Evolutionary conservation across 129 eudicot genomes (phyloP).

Genomic region (Mikania micrantha): DNA sequence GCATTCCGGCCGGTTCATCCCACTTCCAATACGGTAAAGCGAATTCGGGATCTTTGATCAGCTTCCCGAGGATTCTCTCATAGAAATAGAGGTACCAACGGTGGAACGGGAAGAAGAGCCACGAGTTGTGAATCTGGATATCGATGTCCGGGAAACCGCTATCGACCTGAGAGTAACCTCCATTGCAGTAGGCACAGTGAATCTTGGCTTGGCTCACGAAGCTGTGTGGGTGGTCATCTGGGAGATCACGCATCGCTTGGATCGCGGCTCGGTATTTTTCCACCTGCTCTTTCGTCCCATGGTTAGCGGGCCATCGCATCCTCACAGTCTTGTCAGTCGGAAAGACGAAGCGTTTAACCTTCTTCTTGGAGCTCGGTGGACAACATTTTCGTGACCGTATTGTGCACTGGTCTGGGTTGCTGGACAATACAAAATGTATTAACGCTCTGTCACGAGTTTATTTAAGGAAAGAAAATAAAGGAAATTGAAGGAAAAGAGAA

Average conservation of each 20-base stretch:
- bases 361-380: constrained; percentile 7
- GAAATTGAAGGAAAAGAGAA: too few species aligned
- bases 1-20: constrained; percentile 42
- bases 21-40: constrained; percentile 50
- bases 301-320: constrained; percentile 15
- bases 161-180: constrained; percentile 27
- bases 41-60: constrained; percentile 38
- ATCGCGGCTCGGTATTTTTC: constrained; percentile 27
- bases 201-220: constrained; percentile 37
- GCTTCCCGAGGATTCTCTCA: constrained; percentile 39
- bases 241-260: constrained; percentile 34
- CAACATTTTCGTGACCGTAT: constrained; percentile 6
- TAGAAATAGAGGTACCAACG: constrained; percentile 39
- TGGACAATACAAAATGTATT: too few species aligned
- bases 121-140: constrained; percentile 40
- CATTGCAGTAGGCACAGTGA: constrained; percentile 49
- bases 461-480: too few species aligned
- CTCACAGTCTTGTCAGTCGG: neutral
- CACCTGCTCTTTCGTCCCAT: constrained; percentile 1
- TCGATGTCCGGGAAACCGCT: constrained; percentile 16
- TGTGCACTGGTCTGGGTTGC: too few species aligned
- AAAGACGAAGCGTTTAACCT: neutral
- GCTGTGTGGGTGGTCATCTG: constrained; percentile 37
- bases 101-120: constrained; percentile 54
- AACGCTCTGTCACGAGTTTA: too few species aligned